Conservation (phyloP, 495 filamentous ascomycete genomes). For the Thozetella sp. region DNA sequence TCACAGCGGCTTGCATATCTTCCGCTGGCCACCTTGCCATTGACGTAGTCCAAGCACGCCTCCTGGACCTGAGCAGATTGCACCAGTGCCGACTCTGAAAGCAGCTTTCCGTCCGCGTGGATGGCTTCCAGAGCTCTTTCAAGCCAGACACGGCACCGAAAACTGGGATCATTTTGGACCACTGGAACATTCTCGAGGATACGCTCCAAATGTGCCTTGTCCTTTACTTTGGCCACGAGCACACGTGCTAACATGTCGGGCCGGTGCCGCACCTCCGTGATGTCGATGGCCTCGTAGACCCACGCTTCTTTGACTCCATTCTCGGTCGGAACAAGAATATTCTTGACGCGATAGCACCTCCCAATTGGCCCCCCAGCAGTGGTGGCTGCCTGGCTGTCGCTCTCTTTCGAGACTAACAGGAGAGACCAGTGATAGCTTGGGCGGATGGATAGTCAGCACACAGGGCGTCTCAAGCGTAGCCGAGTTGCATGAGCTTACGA, state of each 20-base stretch:
- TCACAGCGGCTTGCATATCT: neutral
- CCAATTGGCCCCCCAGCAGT: neutral
- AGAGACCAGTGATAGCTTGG: neutral
- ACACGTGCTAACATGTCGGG: neutral
- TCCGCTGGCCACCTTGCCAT: neutral
- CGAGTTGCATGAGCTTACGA: neutral
- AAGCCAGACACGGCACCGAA: neutral
- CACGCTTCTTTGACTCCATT: conserved; percentile 1
- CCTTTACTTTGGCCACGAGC: neutral
- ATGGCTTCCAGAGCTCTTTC: neutral
- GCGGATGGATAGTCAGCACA: no score
- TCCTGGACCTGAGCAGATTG: neutral
- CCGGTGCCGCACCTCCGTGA: neutral
- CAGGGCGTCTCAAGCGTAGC: no score
- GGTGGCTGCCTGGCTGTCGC: neutral
- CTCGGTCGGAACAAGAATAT: neutral
- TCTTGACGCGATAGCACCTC: neutral
- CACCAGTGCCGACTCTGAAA: neutral
- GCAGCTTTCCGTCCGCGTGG: neutral
- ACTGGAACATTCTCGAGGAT: neutral
- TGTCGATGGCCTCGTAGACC: neutral
- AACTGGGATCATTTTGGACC: neutral
- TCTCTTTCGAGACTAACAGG: neutral
- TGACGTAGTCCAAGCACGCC: neutral
- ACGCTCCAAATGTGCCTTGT: neutral